Conservation (phyloP, 495 filamentous ascomycete species). For the Chaetomium cochliodes region DNA sequence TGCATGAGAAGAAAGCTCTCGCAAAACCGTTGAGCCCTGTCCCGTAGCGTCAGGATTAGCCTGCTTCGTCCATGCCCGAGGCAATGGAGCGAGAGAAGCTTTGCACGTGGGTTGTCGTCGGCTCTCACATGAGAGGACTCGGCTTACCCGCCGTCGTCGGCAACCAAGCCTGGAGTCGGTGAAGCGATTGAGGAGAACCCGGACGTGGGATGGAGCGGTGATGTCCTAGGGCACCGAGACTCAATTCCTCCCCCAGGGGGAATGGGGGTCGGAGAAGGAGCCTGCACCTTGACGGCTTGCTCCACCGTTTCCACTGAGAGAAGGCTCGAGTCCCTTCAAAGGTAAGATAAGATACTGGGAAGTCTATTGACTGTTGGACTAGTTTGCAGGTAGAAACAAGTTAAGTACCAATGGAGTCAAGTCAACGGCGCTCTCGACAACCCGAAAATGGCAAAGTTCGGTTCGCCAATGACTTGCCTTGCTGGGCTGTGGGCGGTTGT, state of each 20-base stretch:
- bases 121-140: conserved; percentile 10
- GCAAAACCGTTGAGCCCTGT: conserved; percentile 6
- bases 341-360: background rate
- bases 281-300: conserved; percentile 13
- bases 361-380: conserved; percentile 5
- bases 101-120: conserved; percentile 2
- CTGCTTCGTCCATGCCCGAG: conserved; percentile 6
- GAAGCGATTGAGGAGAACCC: background rate
- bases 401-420: background rate
- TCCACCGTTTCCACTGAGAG: conserved; percentile 10
- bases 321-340: background rate
- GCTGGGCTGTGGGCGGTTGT: conserved; percentile 5
- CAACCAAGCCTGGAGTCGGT: background rate
- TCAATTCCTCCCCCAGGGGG: background rate
- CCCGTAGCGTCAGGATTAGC: conserved; percentile 8
- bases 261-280: background rate
- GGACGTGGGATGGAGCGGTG: background rate
- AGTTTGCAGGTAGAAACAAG: background rate
- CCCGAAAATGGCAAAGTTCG: background rate
- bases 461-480: conserved; percentile 14
- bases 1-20: background rate
- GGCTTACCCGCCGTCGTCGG: background rate
- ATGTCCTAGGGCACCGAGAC: background rate
- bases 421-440: background rate
- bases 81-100: background rate